Conservation (phyloP, 2,329 filamentous ascomycete species). For the Phyllosticta citrichinensis region DNA sequence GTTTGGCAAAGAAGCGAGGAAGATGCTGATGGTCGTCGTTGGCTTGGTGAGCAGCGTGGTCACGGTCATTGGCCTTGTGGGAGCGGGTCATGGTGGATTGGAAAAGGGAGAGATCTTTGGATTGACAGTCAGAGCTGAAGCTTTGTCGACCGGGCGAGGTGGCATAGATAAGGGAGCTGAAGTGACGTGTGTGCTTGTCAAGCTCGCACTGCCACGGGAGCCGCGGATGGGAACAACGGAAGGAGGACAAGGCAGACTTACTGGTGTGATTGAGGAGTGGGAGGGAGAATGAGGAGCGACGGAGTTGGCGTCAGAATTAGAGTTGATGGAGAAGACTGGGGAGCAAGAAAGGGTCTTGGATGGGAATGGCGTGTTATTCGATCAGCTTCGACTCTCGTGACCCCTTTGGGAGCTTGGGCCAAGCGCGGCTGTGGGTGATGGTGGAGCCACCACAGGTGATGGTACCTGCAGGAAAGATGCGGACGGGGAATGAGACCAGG, state of each 20-base stretch:
- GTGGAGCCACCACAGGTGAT: constrained; percentile 7
- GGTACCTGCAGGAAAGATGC: constrained; percentile 8
- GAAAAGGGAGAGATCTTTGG: constrained; percentile 27
- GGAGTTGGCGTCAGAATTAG: not conserved
- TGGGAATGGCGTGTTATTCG: constrained; percentile 10
- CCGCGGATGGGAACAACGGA: not conserved
- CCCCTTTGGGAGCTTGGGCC: constrained; percentile 7
- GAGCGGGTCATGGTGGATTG: constrained; percentile 70
- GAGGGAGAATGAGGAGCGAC: not conserved
- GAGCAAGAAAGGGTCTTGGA: constrained; percentile 1
- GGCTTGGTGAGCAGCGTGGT: constrained; percentile 72
- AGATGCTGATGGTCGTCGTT: constrained; percentile 63
- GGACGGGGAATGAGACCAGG: not conserved
- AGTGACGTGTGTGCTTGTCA: constrained; percentile 4
- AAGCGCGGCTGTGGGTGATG: constrained; percentile 5
- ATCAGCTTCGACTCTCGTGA: constrained; percentile 12
- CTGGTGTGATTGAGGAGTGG: not conserved
- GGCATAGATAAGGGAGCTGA: not conserved
- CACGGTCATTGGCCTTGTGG: constrained; percentile 85
- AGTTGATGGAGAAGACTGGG: not conserved
- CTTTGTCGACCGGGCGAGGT: constrained; percentile 5
- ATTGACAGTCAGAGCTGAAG: not conserved
- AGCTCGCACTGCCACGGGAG: constrained; percentile 7
- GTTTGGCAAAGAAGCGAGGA: constrained; percentile 88
- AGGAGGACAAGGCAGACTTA: not conserved